These are phyloP conservation scores for Fusarium fracticaudum DNA, from an alignment of 2,329 filamentous ascomycete species.

Conservation along the genomic window DNA sequence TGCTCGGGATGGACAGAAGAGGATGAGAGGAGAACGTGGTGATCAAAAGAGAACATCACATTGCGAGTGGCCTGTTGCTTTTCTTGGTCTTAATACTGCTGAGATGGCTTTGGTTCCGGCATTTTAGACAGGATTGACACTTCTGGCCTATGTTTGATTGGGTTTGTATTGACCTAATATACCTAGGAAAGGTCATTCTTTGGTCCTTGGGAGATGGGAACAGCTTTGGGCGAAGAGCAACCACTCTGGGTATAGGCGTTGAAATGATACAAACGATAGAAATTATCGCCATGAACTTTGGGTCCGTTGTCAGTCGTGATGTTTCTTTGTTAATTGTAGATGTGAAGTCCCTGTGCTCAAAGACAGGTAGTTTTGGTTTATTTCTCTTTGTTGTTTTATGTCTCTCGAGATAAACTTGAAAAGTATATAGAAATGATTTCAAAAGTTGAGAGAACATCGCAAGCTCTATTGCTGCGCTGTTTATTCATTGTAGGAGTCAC, in stretches of 20 bases:
- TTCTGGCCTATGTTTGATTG: neutral
- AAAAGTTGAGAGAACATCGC: neutral
- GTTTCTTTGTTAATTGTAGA: neutral
- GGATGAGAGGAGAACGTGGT: constrained; percentile 24
- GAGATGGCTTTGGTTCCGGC: neutral
- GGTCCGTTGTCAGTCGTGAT: neutral
- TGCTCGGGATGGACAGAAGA: constrained; percentile 48
- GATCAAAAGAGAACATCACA: neutral
- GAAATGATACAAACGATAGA: neutral
- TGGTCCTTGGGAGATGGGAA: neutral
- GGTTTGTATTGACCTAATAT: neutral
- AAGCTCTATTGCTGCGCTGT: neutral
- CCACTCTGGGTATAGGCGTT: neutral
- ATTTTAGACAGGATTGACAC: neutral
- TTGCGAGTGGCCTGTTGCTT: neutral
- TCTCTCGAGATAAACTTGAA: neutral
- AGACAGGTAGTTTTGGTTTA: neutral
- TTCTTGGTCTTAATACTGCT: neutral
- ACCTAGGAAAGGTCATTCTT: neutral
- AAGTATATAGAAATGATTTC: neutral
- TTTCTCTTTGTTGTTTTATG: neutral
- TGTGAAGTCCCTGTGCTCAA: neutral
- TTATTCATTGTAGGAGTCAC: neutral
- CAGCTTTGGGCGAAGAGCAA: neutral
- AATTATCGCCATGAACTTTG: neutral